Base-by-base conservation (phyloP, 371 early-diverging fungal genomes). In the Lichtheimia corymbifera region DNA sequence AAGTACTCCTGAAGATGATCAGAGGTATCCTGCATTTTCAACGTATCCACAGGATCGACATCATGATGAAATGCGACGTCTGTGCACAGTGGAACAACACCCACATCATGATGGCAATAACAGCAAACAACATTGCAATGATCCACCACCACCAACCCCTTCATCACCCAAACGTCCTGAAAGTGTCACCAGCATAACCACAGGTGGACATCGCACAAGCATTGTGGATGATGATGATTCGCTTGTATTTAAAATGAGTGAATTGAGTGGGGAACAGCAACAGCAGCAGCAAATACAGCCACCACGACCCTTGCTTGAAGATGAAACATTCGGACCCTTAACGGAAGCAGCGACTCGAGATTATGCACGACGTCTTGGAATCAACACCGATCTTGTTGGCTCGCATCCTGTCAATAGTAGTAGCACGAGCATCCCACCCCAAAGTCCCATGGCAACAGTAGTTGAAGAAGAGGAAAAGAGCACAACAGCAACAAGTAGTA, bases 171-270 rank as follows among this genome's bases (percentile, higher is more conserved):
- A 35, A 35, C 35, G 35, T 0, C 35, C 35, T 11, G 35, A 35
- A 11, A 35, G 47, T 22, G 22, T n/a, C 11, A 47, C 6, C 17
- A 47, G 47, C 17, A 17, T 30, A 4, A 22, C 30, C 9, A 50
- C 50, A 28, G 40, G 41, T 13, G 42, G 22, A 43, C 15, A 51
- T 47, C 30, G 59, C 14, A 27, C 54, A 17, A 53, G 53, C 28
- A 45, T 50, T 5, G 17, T 61, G 1, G 82, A 77, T 61, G 81
- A 77, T 50, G 78, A 77, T 53, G 81, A 80, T 58, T 80, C 78
- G 14, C 67, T 77, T 35, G 72, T 80, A 27, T 80, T 80, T 51
- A 68, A 70, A 43, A 80, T 80, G 78, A 80, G 81, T 44, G 81
- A 80, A 42, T 61, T 74, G 13, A 76, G 66, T 45, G 63, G 62